Evolutionary conservation across 352 stramenopile species (phyloP), one percentile per base, ranked within the genome.

Genomic region (Phytopythium oedochilum): DNA sequence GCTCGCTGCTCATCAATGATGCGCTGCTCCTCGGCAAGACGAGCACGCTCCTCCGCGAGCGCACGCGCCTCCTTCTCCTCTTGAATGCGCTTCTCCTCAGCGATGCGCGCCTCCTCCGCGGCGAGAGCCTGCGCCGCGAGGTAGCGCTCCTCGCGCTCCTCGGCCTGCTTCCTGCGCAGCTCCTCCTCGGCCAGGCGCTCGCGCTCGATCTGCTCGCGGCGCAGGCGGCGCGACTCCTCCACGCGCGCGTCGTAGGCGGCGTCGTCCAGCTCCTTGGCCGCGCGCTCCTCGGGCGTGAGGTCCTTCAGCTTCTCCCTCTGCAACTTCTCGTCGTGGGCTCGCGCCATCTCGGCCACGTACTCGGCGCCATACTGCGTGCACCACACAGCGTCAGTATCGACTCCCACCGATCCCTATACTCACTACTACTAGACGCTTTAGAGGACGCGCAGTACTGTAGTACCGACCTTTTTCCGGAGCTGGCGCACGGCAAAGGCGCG

Each of bases 181-280:
- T 66, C 77, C 50, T 81, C 68, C 58, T 92, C 78, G 0, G 73
- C 81, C 0, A 55, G 45, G n/a, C 60, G 71, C 55, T 92, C 78
- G n/a, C 67, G 65, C 51, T 84, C 81, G 22, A 89, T 80, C 66
- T 92, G 78, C 61, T 92, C 78, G 36, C 78, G 78, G 18, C 83
- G 82, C 60, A 85, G 60, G n/a, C 84, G 82, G 32, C 82, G 75
- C 6, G 79, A 89, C 67, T 91, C 84, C 54, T 92, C 79, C 12
- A 94, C 84, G 46, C 83, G 83, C 3, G 71, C 74, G 44, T 94
- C 84, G 62, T 91, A 94, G 0, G 79, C 84, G 10, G 71, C 70
- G 44, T 88, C 75, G 5, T 83, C 58, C 3, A 70, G 35, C 39
- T 75, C 61, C 38, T 78, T 72, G 32, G 62, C 68, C 2, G 70